Conservation (phyloP, 176 grass and related monocot species). For the Poa pratensis region DNA sequence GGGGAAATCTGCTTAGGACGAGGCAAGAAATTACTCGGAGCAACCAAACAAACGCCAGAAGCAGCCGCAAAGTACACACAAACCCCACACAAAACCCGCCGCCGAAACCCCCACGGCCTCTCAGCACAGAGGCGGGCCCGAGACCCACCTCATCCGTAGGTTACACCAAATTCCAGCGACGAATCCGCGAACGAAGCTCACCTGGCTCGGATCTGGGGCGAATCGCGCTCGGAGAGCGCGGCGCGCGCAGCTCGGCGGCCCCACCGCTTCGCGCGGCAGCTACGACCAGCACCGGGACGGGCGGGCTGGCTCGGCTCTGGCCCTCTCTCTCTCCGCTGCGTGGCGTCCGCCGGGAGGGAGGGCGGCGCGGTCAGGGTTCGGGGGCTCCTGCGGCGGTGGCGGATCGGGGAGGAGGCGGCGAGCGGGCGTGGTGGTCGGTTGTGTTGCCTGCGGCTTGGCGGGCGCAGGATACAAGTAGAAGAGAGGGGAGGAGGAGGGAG, state of each 20-base stretch:
- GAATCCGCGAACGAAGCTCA: not conserved
- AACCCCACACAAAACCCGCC: conserved; percentile 18
- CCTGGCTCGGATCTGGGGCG: conserved; percentile 49
- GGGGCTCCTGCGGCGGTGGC: not conserved
- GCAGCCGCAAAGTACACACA: not conserved
- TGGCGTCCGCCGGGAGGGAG: not conserved
- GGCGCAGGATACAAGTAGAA: conserved; percentile 53
- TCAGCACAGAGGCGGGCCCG: not conserved
- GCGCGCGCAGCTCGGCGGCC: not conserved
- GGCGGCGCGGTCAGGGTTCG: not conserved
- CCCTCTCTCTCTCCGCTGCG: too few relatives aligned
- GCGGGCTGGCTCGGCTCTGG: too few relatives aligned
- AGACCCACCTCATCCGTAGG: not conserved
- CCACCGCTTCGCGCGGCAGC: not conserved
- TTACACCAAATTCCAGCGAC: conserved; percentile 16
- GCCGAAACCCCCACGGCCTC: conserved; percentile 1
- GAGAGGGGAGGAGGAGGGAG: too few relatives aligned
- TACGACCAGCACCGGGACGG: not conserved
- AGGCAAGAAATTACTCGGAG: not conserved
- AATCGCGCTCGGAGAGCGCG: conserved; percentile 14
- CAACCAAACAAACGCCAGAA: too few relatives aligned
- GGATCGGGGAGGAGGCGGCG: conserved; percentile 40
- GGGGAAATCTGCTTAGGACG: not conserved
- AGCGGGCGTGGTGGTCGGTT: conserved; percentile 18
- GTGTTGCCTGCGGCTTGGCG: too few relatives aligned